Percentiles rank a stretch among this genome's conserved stretches.
These are phyloP conservation scores for Acanthamoeba triangularis DNA, from an alignment of 208 protist species.

Conservation along the genomic window DNA sequence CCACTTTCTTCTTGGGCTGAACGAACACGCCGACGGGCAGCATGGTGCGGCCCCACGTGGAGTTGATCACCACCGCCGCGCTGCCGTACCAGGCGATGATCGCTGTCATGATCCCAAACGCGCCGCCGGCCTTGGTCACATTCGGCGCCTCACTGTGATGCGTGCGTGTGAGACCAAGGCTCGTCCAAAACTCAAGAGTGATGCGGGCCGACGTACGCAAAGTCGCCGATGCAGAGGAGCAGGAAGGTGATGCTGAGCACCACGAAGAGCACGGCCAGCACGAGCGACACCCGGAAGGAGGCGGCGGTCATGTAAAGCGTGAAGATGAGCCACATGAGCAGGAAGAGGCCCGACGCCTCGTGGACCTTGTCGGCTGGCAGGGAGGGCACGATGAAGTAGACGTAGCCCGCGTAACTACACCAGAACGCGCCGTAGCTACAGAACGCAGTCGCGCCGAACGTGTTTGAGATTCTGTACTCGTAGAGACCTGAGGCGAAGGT, in stretches of 20 bases:
- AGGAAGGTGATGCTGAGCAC: conserved; percentile 45
- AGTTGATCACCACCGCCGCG: conserved; percentile 54
- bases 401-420: conserved; percentile 59
- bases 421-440: conserved; percentile 72
- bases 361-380: conserved; percentile 6
- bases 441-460: conserved; percentile 56
- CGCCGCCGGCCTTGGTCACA: conserved; percentile 39
- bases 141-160: conserved; percentile 5
- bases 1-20: conserved; percentile 58
- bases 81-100: conserved; percentile 60
- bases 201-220: neutral
- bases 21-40: conserved; percentile 53
- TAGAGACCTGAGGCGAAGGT: conserved; percentile 49
- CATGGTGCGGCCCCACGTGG: conserved; percentile 56
- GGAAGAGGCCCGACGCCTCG: conserved; percentile 36
- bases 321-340: conserved; percentile 71
- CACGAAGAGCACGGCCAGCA: conserved; percentile 23
- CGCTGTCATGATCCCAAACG: conserved; percentile 44
- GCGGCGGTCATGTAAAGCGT: conserved; percentile 49
- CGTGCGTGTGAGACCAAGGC: neutral
- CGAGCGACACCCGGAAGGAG: conserved; percentile 36
- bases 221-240: conserved; percentile 25
- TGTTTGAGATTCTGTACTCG: conserved; percentile 52
- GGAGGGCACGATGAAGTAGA: conserved; percentile 62
- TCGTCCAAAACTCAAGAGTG: neutral